Evolutionary conservation across 1,139 yeast species (phyloP), one percentile per base, ranked within the genome.

Genomic region (Kodamaea plutei): DNA sequence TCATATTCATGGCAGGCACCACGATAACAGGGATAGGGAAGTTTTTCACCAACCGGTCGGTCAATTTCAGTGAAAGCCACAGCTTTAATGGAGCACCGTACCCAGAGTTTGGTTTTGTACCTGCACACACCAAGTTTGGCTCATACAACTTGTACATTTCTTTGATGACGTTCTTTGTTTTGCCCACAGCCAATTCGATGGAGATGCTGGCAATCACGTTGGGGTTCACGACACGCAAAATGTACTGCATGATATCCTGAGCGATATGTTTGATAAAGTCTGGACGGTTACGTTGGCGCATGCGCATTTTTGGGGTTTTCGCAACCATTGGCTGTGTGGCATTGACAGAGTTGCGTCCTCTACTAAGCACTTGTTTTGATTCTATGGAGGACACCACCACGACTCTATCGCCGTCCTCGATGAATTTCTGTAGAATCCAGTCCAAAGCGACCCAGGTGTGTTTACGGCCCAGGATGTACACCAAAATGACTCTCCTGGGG

Each of bases 401-500:
- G 3, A 83, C 56, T 6, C 77, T 69, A 49, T 83, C 93, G 6
- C 85, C 84, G 44, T 77, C 60, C 41, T 72, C 76, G 8, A 78
- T 51, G 11, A 78, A 58, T 26, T 61, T 58, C 25, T 60, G 61
- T 36, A 82, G 54, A 3, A 73, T 58, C 82, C 84, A 83, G 50
- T 83, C 94, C 28, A 83, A 56, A 0, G 87, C 79, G 3, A 80
- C 85, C 91, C 93, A 83, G 0, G 91, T 80, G 54, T 82, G 89
- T 27, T 63, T 69, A 38, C 89, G 61, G 1, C 87, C 94, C 39
- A 79, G 69, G 5, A 83, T 64, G 50, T 81, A 82, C 15, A 80
- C 78, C 44, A 83, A 48, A 6, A 82, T 64, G 2, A 71, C 70
- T 45, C 89, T 58, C 23, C 63, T 59, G 1, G 77, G 76, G 28